Evolutionary conservation across 306 rosid species (phyloP).

Genomic region (Vigna angularis): DNA sequence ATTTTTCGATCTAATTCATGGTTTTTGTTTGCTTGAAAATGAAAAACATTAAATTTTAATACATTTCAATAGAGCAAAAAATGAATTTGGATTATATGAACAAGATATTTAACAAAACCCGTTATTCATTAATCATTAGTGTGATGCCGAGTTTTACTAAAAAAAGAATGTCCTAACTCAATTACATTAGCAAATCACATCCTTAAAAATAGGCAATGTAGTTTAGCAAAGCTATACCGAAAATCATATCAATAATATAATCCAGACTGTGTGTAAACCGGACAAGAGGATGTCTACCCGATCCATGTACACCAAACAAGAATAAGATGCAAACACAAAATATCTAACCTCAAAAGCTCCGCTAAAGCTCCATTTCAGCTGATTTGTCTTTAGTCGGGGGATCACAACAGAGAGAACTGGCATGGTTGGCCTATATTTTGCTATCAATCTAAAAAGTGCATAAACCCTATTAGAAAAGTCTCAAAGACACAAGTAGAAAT

Average conservation of each 20-base stretch:
- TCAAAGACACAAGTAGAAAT: conserved; percentile 21
- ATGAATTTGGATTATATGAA: neutral
- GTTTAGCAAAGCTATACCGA: neutral
- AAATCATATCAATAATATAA: conserved; percentile 13
- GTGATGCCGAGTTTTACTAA: neutral
- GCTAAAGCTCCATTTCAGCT: conserved; percentile 90
- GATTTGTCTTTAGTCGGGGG: conserved; percentile 82
- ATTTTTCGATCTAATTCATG: neutral
- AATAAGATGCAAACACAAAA: conserved; percentile 30
- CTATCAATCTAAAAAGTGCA: conserved; percentile 75
- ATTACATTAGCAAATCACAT: neutral
- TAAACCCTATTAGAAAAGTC: conserved; percentile 9
- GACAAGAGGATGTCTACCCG: neutral
- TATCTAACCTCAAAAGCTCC: conserved; percentile 95
- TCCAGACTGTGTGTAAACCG: conserved; percentile 7
- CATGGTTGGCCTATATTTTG: conserved; percentile 95
- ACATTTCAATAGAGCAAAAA: conserved; percentile 13
- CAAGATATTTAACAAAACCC: neutral
- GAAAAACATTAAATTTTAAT: neutral
- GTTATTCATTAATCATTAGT: neutral
- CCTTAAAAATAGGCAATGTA: neutral
- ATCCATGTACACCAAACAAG: conserved; percentile 23
- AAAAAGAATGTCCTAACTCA: neutral
- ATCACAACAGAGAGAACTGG: conserved; percentile 92
- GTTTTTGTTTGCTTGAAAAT: neutral